Evolutionary conservation across 2,329 filamentous ascomycete genomes (phyloP).

Genomic region (Neocucurbitaria cava): DNA sequence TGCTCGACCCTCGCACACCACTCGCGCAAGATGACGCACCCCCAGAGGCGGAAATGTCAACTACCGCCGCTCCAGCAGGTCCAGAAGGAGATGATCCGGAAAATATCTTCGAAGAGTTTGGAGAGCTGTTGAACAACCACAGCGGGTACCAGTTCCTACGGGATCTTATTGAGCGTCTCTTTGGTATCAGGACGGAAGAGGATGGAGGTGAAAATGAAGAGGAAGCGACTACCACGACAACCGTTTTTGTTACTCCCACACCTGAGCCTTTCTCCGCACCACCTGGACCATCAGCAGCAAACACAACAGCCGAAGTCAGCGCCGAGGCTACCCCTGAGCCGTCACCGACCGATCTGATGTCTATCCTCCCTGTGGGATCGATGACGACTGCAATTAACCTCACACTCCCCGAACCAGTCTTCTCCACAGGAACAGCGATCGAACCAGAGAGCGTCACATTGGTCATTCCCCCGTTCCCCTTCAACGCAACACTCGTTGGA

Average conservation of each 20-base stretch:
- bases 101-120: conserved; percentile 11
- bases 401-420: conserved; percentile 3
- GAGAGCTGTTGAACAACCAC: conserved; percentile 8
- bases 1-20: conserved; percentile 8
- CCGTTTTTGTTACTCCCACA: conserved; percentile 5
- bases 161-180: conserved; percentile 19
- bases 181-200: conserved; percentile 8
- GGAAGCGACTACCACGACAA: neutral
- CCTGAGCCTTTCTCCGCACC: neutral
- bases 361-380: conserved; percentile 18
- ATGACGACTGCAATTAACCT: conserved; percentile 19
- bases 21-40: neutral
- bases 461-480: neutral
- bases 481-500: conserved; percentile 1
- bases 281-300: neutral
- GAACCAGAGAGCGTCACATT: neutral
- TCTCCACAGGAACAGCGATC: neutral
- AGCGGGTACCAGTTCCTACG: conserved; percentile 20
- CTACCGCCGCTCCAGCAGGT: neutral
- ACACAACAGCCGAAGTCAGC: neutral
- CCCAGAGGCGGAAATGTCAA: neutral
- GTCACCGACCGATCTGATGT: conserved; percentile 7
- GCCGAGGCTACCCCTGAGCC: neutral
- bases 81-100: neutral
- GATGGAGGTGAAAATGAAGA: neutral